Conservation (phyloP, 2,329 filamentous ascomycete genomes). For the Fusarium sp. region DNA sequence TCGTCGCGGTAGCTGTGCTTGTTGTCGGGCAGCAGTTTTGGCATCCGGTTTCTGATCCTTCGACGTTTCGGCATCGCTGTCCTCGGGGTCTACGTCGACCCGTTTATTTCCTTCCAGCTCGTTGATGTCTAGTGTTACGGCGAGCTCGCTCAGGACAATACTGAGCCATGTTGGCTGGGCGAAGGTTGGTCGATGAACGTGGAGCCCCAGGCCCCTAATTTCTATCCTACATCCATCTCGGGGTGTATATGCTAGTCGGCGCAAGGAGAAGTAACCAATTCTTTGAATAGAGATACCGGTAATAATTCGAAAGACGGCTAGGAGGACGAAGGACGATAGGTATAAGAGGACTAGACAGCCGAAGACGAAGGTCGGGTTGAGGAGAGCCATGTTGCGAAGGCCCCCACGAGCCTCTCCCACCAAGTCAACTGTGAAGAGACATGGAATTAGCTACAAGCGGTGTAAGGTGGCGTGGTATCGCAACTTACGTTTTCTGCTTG, state of each 20-base stretch:
- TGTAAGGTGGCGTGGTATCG: constrained; percentile 41
- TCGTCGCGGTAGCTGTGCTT: constrained; percentile 30
- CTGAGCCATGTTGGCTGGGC: constrained; percentile 97
- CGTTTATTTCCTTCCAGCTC: constrained; percentile 67
- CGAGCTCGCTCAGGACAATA: constrained; percentile 86
- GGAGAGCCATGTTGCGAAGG: constrained; percentile 67
- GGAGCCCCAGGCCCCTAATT: constrained; percentile 87
- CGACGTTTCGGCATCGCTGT: constrained; percentile 45
- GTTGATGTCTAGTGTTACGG: constrained; percentile 82
- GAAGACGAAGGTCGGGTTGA: constrained; percentile 84
- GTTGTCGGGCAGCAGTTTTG: constrained; percentile 43
- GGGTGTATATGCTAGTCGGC: constrained; percentile 89
- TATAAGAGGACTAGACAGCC: constrained; percentile 89
- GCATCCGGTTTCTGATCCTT: constrained; percentile 42
- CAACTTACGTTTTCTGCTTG: constrained; percentile 41
- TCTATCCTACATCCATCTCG: constrained; percentile 91
- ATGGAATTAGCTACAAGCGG: constrained; percentile 40
- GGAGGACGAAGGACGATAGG: constrained; percentile 90
- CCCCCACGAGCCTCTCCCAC: constrained; percentile 42
- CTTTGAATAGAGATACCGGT: constrained; percentile 97
- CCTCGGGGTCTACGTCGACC: constrained; percentile 38
- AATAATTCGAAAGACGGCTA: constrained; percentile 90
- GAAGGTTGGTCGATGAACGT: constrained; percentile 93
- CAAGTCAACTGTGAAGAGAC: constrained; percentile 37
- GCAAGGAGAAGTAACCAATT: constrained; percentile 90